Evolutionary conservation across 2,329 filamentous ascomycete species (phyloP).

Genomic region (Ophiostoma montium): DNA sequence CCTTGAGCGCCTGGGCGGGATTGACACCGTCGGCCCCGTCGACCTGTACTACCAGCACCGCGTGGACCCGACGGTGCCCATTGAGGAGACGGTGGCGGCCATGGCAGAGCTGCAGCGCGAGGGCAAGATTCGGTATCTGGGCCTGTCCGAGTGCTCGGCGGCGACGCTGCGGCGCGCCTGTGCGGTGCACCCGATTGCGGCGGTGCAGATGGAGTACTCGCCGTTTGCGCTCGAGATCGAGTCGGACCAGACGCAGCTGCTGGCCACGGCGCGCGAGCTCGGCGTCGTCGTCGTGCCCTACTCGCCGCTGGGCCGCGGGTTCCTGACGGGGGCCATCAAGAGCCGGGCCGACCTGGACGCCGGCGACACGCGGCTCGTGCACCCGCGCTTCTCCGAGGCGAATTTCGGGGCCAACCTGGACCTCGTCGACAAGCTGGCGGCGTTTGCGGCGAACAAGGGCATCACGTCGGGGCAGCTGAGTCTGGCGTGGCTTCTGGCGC

Average conservation of each 20-base stretch:
- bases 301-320: constrained; percentile 43
- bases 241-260: constrained; percentile 27
- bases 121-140: constrained; percentile 43
- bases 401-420: constrained; percentile 42
- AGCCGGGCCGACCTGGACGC: constrained; percentile 32
- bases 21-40: constrained; percentile 36
- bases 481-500: constrained; percentile 48
- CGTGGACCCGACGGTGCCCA: constrained; percentile 29
- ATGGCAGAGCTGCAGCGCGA: constrained; percentile 31
- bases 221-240: constrained; percentile 43
- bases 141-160: constrained; percentile 37
- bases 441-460: constrained; percentile 36
- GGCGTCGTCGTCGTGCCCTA: constrained; percentile 43
- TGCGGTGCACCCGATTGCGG: constrained; percentile 34
- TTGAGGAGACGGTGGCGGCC: constrained; percentile 33
- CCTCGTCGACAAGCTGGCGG: constrained; percentile 34
- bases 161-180: constrained; percentile 35
- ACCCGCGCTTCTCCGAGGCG: constrained; percentile 36
- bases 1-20: constrained; percentile 32
- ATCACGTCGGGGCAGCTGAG: constrained; percentile 42
- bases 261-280: constrained; percentile 42
- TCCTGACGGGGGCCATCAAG: constrained; percentile 37
- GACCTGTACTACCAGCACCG: constrained; percentile 42
- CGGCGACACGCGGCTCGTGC: constrained; percentile 29
- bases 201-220: constrained; percentile 28